Conservation (phyloP, 106 monocot genomes). For the Platanthera guangdongensis region DNA sequence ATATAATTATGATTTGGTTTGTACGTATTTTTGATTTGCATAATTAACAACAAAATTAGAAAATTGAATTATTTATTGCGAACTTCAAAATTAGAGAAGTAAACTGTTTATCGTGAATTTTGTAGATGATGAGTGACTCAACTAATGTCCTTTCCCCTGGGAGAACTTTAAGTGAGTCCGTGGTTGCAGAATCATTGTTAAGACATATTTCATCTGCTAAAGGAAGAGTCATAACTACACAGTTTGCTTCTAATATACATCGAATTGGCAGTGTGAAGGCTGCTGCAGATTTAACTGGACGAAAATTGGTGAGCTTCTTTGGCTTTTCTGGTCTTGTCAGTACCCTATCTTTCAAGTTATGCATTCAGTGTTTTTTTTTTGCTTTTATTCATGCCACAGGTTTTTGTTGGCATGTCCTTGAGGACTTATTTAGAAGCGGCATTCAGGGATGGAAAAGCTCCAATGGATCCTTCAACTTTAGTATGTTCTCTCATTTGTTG, state of each 20-base stretch:
- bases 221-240: conserved; percentile 96
- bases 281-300: conserved; percentile 95
- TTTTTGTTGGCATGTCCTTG: conserved; percentile 95
- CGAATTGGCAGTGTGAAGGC: conserved; percentile 96
- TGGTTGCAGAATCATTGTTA: conserved; percentile 78
- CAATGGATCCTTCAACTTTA: conserved; percentile 96
- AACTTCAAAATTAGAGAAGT: background rate
- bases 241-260: conserved; percentile 99
- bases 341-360: background rate
- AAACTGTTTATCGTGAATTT: conserved; percentile 5
- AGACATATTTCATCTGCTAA: conserved; percentile 78
- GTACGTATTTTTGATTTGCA: background rate
- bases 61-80: background rate
- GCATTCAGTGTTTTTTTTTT: background rate
- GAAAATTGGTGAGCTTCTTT: conserved; percentile 64
- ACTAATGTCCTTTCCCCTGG: conserved; percentile 92
- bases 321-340: background rate
- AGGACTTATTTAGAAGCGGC: conserved; percentile 97
- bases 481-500: conserved; percentile 32
- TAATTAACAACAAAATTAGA: background rate
- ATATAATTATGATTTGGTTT: background rate
- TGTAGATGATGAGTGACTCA: conserved; percentile 99
- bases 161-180: conserved; percentile 83
- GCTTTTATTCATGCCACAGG: conserved; percentile 35
- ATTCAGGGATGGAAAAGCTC: conserved; percentile 97